These are phyloP conservation scores for Gentiana macrophylla DNA, from an alignment of 257 asterid species.

Conservation along the genomic window DNA sequence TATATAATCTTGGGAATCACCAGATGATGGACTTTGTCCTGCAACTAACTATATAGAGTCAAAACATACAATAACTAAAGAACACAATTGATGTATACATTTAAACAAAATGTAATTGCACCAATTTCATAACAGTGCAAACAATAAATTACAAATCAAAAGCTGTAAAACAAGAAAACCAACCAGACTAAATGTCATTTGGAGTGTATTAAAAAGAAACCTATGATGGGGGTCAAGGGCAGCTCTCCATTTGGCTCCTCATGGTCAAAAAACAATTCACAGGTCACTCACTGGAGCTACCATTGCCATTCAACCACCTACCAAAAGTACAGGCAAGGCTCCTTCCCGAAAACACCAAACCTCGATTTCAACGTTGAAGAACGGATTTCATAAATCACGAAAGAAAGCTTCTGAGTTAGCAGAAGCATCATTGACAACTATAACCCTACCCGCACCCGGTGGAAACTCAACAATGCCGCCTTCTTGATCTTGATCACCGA, in stretches of 20 bases:
- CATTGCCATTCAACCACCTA: slow-evolving; percentile 40
- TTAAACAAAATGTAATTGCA: slow-evolving; percentile 1
- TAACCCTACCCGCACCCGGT: slow-evolving; percentile 15
- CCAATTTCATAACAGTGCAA: neutral
- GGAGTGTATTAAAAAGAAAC: slow-evolving; percentile 2
- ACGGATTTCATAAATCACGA: slow-evolving; percentile 25
- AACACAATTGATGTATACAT: no score
- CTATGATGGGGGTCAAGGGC: slow-evolving; percentile 9
- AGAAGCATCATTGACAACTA: slow-evolving; percentile 7
- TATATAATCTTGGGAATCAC: no score
- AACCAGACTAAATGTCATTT: no score
- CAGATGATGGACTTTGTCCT: no score
- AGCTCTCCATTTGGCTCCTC: slow-evolving; percentile 1
- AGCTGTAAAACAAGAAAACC: no score
- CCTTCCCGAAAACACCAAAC: slow-evolving; percentile 43
- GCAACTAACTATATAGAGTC: no score
- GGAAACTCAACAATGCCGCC: slow-evolving; percentile 38
- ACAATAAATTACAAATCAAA: neutral
- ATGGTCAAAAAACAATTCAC: slow-evolving; percentile 10
- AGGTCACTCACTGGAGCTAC: slow-evolving; percentile 25
- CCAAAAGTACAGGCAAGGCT: slow-evolving; percentile 51
- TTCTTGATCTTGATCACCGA: slow-evolving; percentile 29
- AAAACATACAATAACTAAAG: no score
- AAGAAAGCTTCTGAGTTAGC: slow-evolving; percentile 23
- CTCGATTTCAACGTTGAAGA: slow-evolving; percentile 28